These are phyloP conservation scores for Chalciporus sp. DNA, from an alignment of 1,284 basidiomycete genomes.

Conservation along the genomic window DNA sequence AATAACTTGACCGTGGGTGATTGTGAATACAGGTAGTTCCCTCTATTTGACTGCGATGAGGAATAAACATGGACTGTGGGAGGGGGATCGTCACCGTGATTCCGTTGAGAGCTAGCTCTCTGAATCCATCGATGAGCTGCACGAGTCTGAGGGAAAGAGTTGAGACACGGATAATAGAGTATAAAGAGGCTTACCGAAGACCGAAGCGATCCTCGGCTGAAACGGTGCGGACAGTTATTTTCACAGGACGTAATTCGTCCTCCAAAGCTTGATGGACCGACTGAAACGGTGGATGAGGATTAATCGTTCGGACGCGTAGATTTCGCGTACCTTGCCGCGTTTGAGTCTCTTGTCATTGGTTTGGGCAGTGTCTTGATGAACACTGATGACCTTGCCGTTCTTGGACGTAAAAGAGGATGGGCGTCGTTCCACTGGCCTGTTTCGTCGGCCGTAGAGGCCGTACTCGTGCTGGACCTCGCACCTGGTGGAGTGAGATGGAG, in stretches of 20 bases:
- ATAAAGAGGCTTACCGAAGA: conserved; percentile 48
- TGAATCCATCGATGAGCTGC: conserved; percentile 62
- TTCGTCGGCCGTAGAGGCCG: conserved; percentile 61
- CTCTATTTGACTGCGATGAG: conserved; percentile 42
- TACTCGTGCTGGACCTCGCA: conserved; percentile 83
- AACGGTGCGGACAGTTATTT: conserved; percentile 49
- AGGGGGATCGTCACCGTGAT: conserved; percentile 45
- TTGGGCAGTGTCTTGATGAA: conserved; percentile 58
- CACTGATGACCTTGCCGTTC: conserved; percentile 67
- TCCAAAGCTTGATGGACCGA: conserved; percentile 81
- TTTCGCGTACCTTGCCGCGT: conserved; percentile 58
- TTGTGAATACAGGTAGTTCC: conserved; percentile 74
- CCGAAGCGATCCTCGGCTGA: conserved; percentile 75
- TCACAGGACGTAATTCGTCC: conserved; percentile 66
- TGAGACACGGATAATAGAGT: neutral
- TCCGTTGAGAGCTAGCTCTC: conserved; percentile 49
- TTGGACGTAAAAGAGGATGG: conserved; percentile 63
- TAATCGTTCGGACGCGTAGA: neutral
- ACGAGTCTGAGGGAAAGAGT: conserved; percentile 46
- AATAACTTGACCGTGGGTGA: conserved; percentile 58
- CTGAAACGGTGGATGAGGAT: conserved; percentile 37
- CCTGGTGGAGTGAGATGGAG: conserved; percentile 41
- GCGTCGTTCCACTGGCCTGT: conserved; percentile 52
- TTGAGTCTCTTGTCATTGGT: conserved; percentile 61
- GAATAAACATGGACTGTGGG: neutral